These are phyloP conservation scores for Chaetomiaceae sp. DNA, from an alignment of 2,329 filamentous ascomycete genomes.

Conservation along the genomic window DNA sequence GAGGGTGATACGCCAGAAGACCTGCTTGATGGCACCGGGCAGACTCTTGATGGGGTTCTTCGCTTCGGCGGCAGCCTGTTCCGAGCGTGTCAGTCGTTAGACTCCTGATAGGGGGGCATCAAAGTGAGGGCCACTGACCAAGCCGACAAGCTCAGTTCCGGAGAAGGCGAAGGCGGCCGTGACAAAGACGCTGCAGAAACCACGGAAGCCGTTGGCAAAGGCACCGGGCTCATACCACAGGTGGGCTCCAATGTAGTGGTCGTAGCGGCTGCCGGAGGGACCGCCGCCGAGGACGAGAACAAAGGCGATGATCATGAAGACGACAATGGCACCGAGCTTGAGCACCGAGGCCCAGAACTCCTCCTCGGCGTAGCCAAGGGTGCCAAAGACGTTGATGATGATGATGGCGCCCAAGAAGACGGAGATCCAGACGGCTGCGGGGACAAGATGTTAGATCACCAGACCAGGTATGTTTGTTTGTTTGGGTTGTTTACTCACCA, in stretches of 20 bases:
- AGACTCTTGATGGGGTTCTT: slow-evolving; percentile 64
- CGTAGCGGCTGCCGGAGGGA: slow-evolving; percentile 40
- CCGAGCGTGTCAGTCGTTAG: not conserved
- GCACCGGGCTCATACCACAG: slow-evolving; percentile 42
- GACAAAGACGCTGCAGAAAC: slow-evolving; percentile 65
- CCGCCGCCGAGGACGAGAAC: slow-evolving; percentile 56
- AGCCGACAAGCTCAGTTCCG: slow-evolving; percentile 64
- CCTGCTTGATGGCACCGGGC: slow-evolving; percentile 76
- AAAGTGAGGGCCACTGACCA: slow-evolving; percentile 30
- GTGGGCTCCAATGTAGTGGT: slow-evolving; percentile 40
- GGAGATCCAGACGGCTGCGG: slow-evolving; percentile 45
- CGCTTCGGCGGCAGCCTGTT: slow-evolving; percentile 60
- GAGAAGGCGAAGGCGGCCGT: slow-evolving; percentile 66
- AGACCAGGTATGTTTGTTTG: too few relatives aligned
- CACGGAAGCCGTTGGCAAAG: slow-evolving; percentile 67
- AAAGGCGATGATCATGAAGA: slow-evolving; percentile 59
- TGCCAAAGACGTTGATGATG: slow-evolving; percentile 52
- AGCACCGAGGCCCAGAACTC: slow-evolving; percentile 53
- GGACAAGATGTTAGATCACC: not conserved
- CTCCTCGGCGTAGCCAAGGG: slow-evolving; percentile 50
- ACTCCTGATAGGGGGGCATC: not conserved
- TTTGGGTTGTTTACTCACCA: slow-evolving; percentile 20
- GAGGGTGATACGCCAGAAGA: slow-evolving; percentile 50
- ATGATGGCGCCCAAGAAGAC: slow-evolving; percentile 49
- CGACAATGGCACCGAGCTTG: slow-evolving; percentile 53